phyloP scores from a whole-genome alignment of 306 rosid species.

The Quercus engelmannii region DNA sequence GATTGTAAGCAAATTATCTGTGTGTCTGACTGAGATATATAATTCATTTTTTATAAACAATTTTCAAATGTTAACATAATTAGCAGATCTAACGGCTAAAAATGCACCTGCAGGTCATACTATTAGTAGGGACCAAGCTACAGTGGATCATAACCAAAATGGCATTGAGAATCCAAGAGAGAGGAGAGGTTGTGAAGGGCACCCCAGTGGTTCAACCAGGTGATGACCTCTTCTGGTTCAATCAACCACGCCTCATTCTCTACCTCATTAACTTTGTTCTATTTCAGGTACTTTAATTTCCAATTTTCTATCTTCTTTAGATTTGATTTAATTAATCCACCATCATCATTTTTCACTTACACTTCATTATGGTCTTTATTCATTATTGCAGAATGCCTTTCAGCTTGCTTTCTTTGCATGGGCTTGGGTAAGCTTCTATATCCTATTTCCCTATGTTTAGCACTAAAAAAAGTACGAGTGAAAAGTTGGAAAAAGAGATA shows the following conservation, averaged over 20 bases:
- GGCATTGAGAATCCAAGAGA: conserved; percentile 64
- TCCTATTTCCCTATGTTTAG: not conserved
- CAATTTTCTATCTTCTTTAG: not conserved
- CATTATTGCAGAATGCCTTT: conserved; percentile 67
- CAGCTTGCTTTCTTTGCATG: conserved; percentile 84
- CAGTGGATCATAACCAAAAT: conserved; percentile 88
- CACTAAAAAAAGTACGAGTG: no score
- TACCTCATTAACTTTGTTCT: conserved; percentile 78
- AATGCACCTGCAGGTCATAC: conserved; percentile 44
- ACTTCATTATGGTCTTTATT: not conserved
- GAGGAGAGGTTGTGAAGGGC: conserved; percentile 85
- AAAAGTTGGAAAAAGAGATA: no score
- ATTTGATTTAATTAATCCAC: not conserved
- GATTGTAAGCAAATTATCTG: conserved; percentile 53
- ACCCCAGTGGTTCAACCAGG: conserved; percentile 75
- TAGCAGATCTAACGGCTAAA: not conserved
- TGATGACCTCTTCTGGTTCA: conserved; percentile 84
- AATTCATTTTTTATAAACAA: not conserved
- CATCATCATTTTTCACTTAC: not conserved
- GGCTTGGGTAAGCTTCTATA: conserved; percentile 50
- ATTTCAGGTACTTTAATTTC: conserved; percentile 55
- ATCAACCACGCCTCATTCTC: conserved; percentile 66
- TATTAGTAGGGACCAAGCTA: conserved; percentile 79
- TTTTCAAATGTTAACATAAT: not conserved
- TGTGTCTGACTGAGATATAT: not conserved